Evolutionary conservation across 2,329 filamentous ascomycete genomes (phyloP), one percentile per base, ranked within the genome.

Genomic region (Periconia digitata): DNA sequence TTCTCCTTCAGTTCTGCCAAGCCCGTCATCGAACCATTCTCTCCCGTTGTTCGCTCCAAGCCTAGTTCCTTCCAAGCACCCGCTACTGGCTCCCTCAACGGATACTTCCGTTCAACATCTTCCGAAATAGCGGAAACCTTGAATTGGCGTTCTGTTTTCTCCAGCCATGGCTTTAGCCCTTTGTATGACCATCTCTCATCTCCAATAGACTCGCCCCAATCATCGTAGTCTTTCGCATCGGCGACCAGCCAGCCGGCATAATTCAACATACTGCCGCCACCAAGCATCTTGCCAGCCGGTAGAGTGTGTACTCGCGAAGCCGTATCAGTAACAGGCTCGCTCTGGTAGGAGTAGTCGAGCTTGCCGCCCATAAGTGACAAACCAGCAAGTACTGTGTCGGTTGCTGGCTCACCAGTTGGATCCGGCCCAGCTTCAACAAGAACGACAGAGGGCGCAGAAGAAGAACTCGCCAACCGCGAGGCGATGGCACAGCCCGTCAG

Each of bases 171-270:
- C 6, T 75, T 57, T 3, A 77, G 61, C 3, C 70, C 70, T 7
- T 73, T 53, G 47, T 76, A 79, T 47, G 67, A 70, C 64, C 76
- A 80, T 2, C 66, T 59, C 2, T 66, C 27, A 41, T 79, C 74
- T 1, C 60, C 62, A 1, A 72, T 68, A 2, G 57, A 27, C 21
- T 61, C 44, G 1, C 60, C 71, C 76, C 75, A 78, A 17, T 63
- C 56, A 15, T 78, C 66, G 46, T 72, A 78, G 49, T 77, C 75
- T 3, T 50, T 44, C 1, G 62, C 58, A 40, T 67, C 57, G 1
- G 73, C 75, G n/a, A 73, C 71, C 16, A 67, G 69, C 70, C 72
- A 76, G 2, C 62, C 65, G 6, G 71, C 72, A 16, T 64, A 72
- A 47, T 79, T 78, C 34, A 74, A 73, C 3, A 67, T 64, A 1